A percentile compares a stretch with the other conserved stretches of the same genome.
Evolutionary conservation across 75 land plant genomes (phyloP).

Genomic region (Sequoiadendron giganteum): DNA sequence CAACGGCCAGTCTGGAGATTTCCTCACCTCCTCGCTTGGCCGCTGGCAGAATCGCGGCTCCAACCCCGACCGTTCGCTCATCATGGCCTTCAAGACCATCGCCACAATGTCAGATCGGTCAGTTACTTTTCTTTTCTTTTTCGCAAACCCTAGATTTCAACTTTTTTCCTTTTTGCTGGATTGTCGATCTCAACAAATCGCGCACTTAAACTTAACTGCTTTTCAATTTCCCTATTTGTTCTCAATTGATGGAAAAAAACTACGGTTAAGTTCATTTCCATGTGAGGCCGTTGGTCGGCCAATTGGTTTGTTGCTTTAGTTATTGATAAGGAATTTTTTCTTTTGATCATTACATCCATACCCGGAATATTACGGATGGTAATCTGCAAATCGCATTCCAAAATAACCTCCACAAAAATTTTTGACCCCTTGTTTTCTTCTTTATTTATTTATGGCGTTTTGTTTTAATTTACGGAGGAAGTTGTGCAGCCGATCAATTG

Average conservation of each 20-base stretch:
- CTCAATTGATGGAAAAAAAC: background rate
- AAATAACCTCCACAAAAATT: no score
- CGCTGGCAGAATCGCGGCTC: conserved; percentile 40
- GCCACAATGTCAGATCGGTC: conserved; percentile 48
- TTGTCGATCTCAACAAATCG: background rate
- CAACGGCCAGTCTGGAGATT: conserved; percentile 34
- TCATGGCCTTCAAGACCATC: conserved; percentile 39
- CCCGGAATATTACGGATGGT: no score
- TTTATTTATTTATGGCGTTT: no score
- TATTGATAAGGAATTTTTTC: no score
- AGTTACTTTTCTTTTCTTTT: background rate
- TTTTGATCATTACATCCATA: no score
- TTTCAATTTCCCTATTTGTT: background rate
- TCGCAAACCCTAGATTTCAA: background rate
- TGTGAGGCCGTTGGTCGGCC: background rate
- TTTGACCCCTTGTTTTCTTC: no score
- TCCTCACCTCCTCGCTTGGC: conserved; percentile 32
- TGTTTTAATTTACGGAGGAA: no score
- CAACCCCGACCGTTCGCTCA: conserved; percentile 41
- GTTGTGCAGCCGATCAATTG: no score
- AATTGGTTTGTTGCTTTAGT: no score
- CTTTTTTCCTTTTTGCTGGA: background rate
- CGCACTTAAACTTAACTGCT: background rate
- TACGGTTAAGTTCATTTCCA: background rate
- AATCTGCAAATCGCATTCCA: no score